Base-by-base conservation (phyloP, 2,329 filamentous ascomycete species). In the Corinectria fuckeliana region DNA sequence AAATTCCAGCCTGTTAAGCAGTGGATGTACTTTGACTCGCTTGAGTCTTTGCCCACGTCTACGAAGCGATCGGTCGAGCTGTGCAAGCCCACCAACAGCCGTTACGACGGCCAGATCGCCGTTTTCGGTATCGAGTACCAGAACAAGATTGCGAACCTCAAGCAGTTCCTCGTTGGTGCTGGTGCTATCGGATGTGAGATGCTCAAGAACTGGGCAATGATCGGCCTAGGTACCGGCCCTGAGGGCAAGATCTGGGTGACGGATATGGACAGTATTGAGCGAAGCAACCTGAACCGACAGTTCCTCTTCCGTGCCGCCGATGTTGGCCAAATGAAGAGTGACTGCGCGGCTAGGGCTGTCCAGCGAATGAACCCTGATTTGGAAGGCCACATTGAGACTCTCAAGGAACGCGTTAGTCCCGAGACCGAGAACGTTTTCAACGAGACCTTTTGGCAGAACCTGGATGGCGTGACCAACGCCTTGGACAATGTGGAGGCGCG, bases 181-280 rank as follows among this genome's bases (percentile, higher is more conserved):
- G 95, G 95, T 70, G 95, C 96, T 64, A 99, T 99, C 75, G 95
- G 95, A 44, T 99, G 95, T 73, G 95, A 99, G 75, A 99, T 98
- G 91, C 81, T 99, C 68, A 99, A 99, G 86, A 98, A 98, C 77
- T 99, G 95, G 93, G 94, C 96, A 32, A 96, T 99, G 93, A 96
- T 98, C 75, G 95, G 95, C 67, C 82, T 99, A 26, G 94, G 90
- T 42, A 91, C 91, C 44, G 95, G 95, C 4, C 91, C 92, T 3
- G 86, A 93, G 48, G 95, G 95, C 70, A 90, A 91, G 76, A 96
- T 99, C 71, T 92, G 82, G 58, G 91, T 99, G 49, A 98, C 96
- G 13, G 95, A 99, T 75, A 98, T 97, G 88, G 95, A 99, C 73
- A 93, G 93, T 54, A 99, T 99, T 69, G 95, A 99, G 80, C 97